These are phyloP conservation scores for Akebia trifoliata DNA, from an alignment of 164 flowering plant genomes.

Conservation along the genomic window DNA sequence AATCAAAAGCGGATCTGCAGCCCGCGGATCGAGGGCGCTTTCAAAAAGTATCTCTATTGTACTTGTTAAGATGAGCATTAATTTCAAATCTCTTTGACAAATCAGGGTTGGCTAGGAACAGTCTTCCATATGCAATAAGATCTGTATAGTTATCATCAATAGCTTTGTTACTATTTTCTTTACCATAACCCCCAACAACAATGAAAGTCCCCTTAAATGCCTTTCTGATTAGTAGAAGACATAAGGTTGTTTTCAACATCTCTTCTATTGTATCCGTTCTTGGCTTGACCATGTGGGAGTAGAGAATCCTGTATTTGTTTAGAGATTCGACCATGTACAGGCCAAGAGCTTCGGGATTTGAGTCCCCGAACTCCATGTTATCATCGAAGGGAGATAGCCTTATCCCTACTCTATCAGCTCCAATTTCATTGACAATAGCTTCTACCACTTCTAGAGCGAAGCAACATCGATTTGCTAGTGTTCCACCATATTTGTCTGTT, in stretches of 20 bases:
- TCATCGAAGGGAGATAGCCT: slow-evolving; percentile 22
- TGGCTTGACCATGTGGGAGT: slow-evolving; percentile 13
- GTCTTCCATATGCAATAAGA: not conserved
- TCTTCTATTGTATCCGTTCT: not conserved
- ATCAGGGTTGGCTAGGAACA: slow-evolving; percentile 9
- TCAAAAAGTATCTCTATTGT: slow-evolving; percentile 2
- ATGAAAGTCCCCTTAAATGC: slow-evolving; percentile 23
- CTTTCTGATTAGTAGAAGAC: slow-evolving; percentile 18
- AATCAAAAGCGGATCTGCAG: no score
- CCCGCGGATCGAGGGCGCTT: no score
- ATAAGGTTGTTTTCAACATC: not conserved
- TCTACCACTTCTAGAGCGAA: not conserved
- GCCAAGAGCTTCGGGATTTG: slow-evolving; percentile 17
- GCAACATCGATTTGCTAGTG: not conserved
- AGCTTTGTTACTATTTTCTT: slow-evolving; percentile 10
- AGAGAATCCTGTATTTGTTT: slow-evolving; percentile 3
- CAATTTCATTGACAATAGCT: not conserved
- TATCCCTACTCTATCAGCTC: slow-evolving; percentile 6
- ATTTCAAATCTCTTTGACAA: slow-evolving; percentile 10
- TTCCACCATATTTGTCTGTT: not conserved
- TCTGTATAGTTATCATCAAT: slow-evolving; percentile 3
- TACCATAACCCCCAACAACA: slow-evolving; percentile 3
- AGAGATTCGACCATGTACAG: slow-evolving; percentile 16
- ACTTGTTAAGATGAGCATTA: slow-evolving; percentile 7
- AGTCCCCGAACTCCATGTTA: slow-evolving; percentile 7